These are phyloP conservation scores for Phialemoniopsis sp. DNA, from an alignment of 2,329 filamentous ascomycete species.

Conservation along the genomic window DNA sequence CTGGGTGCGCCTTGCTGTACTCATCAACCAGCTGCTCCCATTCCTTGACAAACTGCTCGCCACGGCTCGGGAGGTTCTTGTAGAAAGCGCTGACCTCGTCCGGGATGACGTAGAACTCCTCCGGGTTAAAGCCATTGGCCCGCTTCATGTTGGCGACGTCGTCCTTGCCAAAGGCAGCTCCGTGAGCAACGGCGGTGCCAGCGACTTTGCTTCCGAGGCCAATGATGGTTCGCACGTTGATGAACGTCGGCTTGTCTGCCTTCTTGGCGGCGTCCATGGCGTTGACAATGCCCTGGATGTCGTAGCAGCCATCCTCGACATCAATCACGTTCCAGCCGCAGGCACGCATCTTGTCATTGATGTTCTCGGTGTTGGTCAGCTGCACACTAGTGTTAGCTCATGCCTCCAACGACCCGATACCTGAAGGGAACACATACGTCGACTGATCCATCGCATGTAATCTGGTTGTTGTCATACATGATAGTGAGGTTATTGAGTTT, in stretches of 20 bases:
- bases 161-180: slow-evolving; percentile 49
- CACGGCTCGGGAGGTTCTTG: slow-evolving; percentile 36
- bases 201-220: slow-evolving; percentile 42
- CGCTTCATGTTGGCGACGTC: slow-evolving; percentile 52
- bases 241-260: slow-evolving; percentile 45
- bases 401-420: no score
- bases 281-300: slow-evolving; percentile 38
- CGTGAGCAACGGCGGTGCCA: slow-evolving; percentile 49
- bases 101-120: slow-evolving; percentile 38
- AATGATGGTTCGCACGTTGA: slow-evolving; percentile 54
- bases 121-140: slow-evolving; percentile 41
- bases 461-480: slow-evolving; percentile 58
- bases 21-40: slow-evolving; percentile 36
- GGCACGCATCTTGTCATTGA: slow-evolving; percentile 54
- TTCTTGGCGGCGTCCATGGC: slow-evolving; percentile 11
- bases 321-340: slow-evolving; percentile 53
- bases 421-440: slow-evolving; percentile 25
- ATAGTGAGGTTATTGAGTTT: slow-evolving; percentile 51
- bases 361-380: slow-evolving; percentile 45
- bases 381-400: no score
- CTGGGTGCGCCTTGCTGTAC: slow-evolving; percentile 14
- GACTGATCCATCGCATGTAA: slow-evolving; percentile 54
- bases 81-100: slow-evolving; percentile 49
- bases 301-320: slow-evolving; percentile 46
- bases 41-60: slow-evolving; percentile 37